Evolutionary conservation across 2,329 filamentous ascomycete species (phyloP).

Genomic region (Mycosphaerella arachidis): DNA sequence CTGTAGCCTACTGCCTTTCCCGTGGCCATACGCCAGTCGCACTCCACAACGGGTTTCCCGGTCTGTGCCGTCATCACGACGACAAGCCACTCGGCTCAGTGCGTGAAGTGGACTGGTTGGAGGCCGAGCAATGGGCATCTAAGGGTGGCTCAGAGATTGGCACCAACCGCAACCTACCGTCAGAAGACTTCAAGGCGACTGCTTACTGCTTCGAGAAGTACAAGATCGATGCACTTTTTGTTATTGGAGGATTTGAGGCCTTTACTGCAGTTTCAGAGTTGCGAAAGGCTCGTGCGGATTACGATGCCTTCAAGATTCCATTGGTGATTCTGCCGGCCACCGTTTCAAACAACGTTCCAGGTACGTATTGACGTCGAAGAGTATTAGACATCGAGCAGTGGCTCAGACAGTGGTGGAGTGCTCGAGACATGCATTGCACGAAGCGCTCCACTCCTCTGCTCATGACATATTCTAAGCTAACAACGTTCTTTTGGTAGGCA

Average conservation of each 20-base stretch:
- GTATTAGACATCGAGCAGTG: too few species aligned
- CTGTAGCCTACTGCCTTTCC: conserved; percentile 85
- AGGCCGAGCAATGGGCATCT: conserved; percentile 92
- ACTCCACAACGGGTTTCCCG: conserved; percentile 95
- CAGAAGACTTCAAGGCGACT: conserved; percentile 77
- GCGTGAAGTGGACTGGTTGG: conserved; percentile 82
- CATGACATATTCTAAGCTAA: too few species aligned
- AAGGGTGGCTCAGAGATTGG: conserved; percentile 97
- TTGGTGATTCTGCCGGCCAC: conserved; percentile 91
- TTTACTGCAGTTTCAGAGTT: conserved; percentile 89
- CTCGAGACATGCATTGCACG: too few species aligned
- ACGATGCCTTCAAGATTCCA: conserved; percentile 84
- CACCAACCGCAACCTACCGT: conserved; percentile 89
- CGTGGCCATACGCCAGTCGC: conserved; percentile 89
- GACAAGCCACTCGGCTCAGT: conserved; percentile 80
- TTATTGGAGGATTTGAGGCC: conserved; percentile 88
- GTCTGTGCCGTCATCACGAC: conserved; percentile 82
- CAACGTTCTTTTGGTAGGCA: conserved; percentile 34
- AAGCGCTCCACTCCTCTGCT: too few species aligned
- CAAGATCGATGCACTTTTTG: conserved; percentile 84
- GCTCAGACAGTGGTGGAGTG: too few species aligned
- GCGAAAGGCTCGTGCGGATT: conserved; percentile 71
- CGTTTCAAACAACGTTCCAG: conserved; percentile 97
- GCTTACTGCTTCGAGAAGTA: conserved; percentile 80
- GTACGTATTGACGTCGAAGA: conserved; percentile 59